phyloP scores from a whole-genome alignment of 345 rosid genomes.

The Aethionema arabicum region DNA sequence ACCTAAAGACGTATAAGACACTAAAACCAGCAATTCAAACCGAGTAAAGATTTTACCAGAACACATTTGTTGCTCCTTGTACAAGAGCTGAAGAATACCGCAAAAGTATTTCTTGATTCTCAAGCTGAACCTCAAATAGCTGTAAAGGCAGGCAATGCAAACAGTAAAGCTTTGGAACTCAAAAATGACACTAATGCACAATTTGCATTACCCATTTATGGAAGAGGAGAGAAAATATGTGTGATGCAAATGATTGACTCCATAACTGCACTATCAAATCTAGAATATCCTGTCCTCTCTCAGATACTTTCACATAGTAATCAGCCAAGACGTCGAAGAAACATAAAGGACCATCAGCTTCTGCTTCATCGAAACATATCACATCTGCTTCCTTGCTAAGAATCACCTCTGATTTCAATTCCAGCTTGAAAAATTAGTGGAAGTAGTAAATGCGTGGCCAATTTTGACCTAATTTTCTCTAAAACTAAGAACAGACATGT shows the following conservation, averaged over 20 bases:
- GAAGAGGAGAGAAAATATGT: slow-evolving; percentile 79
- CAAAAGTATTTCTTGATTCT: slow-evolving; percentile 65
- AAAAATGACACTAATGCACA: not conserved
- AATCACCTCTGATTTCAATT: slow-evolving; percentile 69
- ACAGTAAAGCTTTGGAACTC: slow-evolving; percentile 2
- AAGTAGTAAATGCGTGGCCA: not conserved
- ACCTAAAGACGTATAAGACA: slow-evolving; percentile 8
- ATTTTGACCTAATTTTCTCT: slow-evolving; percentile 2
- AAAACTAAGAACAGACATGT: not conserved
- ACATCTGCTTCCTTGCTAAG: slow-evolving; percentile 64
- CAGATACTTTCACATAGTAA: slow-evolving; percentile 63
- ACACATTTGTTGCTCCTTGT: slow-evolving; percentile 96
- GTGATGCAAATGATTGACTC: slow-evolving; percentile 97
- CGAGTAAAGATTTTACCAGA: slow-evolving; percentile 57
- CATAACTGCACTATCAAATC: slow-evolving; percentile 91
- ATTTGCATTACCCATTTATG: slow-evolving; percentile 79
- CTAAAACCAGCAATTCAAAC: not conserved
- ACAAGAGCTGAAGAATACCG: slow-evolving; percentile 97
- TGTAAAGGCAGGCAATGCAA: slow-evolving; percentile 36
- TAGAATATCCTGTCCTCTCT: slow-evolving; percentile 70
- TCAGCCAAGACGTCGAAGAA: slow-evolving; percentile 91
- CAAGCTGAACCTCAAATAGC: slow-evolving; percentile 84
- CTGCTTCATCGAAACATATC: slow-evolving; percentile 49
- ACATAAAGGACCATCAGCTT: slow-evolving; percentile 55
- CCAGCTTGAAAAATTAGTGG: slow-evolving; percentile 2